Evolutionary conservation across 1,284 basidiomycete species (phyloP).

Genomic region (Tilletia indica): DNA sequence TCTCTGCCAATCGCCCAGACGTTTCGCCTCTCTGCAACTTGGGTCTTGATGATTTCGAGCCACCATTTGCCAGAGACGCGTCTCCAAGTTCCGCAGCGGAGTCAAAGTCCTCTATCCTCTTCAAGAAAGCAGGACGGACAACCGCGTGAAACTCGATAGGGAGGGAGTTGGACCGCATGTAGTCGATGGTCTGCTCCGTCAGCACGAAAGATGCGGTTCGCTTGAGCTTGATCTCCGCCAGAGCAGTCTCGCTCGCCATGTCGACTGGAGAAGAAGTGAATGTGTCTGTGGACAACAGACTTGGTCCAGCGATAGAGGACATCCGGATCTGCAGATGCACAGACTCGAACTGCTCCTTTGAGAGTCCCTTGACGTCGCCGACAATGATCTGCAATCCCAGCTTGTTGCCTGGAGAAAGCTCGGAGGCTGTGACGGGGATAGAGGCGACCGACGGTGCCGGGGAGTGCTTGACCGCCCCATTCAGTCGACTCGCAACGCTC

Average conservation of each 20-base stretch:
- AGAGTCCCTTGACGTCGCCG: constrained; percentile 38
- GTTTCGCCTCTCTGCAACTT: constrained; percentile 18
- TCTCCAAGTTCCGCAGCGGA: constrained; percentile 4
- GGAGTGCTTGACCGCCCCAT: not conserved
- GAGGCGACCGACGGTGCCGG: constrained; percentile 1
- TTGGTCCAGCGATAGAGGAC: constrained; percentile 39
- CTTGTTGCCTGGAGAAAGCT: constrained; percentile 18
- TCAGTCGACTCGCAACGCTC: not conserved
- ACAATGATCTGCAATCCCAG: constrained; percentile 43
- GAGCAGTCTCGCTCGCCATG: constrained; percentile 26
- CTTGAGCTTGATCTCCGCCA: constrained; percentile 34
- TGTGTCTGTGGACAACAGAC: constrained; percentile 35
- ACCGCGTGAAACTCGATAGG: constrained; percentile 44
- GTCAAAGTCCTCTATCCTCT: constrained; percentile 35
- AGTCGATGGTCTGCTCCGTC: constrained; percentile 32
- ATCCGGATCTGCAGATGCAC: constrained; percentile 46
- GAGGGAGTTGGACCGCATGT: constrained; percentile 30
- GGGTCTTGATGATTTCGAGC: not conserved
- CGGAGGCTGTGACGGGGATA: not conserved
- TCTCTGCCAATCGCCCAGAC: constrained; percentile 67
- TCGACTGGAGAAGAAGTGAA: constrained; percentile 43
- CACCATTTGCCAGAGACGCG: not conserved
- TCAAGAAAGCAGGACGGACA: constrained; percentile 30
- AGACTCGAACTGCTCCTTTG: constrained; percentile 29
- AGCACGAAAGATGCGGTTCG: constrained; percentile 44